Base-by-base conservation (phyloP, 306 rosid species). In the Vigna reflexopilosa region DNA sequence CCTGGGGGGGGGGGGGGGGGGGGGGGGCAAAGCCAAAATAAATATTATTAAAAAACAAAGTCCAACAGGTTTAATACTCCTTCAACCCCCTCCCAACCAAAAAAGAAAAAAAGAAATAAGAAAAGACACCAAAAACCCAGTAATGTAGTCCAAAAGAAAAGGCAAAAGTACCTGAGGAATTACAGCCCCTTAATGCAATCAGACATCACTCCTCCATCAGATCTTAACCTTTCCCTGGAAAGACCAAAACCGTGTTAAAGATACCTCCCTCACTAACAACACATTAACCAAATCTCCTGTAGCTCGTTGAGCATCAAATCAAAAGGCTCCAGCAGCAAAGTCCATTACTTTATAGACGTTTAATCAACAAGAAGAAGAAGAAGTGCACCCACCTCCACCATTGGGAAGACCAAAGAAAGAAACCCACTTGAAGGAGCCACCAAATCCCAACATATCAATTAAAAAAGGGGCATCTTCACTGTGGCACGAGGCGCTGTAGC, bases 181-280 rank as follows among this genome's bases (percentile, higher is more conserved):
- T 72, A 85, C 49, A 81, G 47, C 38, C 42, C 64, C 81, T 83
- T 78, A 75, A 72, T 85, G 81, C 86, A 70, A 82, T 77, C 80
- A 79, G 66, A 57, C 14, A 65, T 75, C 59, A 80, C 84, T 70
- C 50, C 83, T 72, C 77, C 84, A 70, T 79, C 84, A 88, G 96
- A 94, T 94, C 98, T 88, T 82, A 81, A 28, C 80, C 78, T 70
- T 19, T 45, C 70, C 83, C 75, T 75, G 86, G 80, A 85, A 64
- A 72, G 28, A 80, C 34, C 62, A 58, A 22, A 57, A 30, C 70
- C 70, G 56, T 22, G 55, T 78, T 20, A 28, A 66, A 70, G 54
- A 86, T 67, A 76, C 87, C 75, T 78, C 65, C 16, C 76, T 80
- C 64, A 44, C 77, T 48, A 57, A 62, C 62, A 83, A 77, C 81